Percentiles rank a stretch among this genome's conserved stretches.
Conservation (phyloP, 441 rosid genomes). For the Corymbia calophylla region DNA sequence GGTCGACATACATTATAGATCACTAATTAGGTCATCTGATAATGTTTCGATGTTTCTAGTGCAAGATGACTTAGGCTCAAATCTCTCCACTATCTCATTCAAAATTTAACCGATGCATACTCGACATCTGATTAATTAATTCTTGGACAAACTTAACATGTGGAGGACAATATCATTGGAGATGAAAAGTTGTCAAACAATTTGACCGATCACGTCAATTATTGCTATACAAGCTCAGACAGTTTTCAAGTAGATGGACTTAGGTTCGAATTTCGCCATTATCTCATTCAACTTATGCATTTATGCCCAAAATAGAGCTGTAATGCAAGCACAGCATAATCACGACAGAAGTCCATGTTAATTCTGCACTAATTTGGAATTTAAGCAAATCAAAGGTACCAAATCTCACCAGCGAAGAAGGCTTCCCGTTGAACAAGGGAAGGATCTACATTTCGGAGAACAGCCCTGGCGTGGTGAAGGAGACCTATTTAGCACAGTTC, state of each 20-base stretch:
- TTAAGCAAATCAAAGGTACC: neutral
- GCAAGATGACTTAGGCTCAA: neutral
- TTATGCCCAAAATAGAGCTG: neutral
- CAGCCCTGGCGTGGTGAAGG: conserved; percentile 16
- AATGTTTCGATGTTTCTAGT: neutral
- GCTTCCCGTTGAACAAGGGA: conserved; percentile 11
- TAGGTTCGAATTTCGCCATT: neutral
- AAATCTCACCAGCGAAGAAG: neutral
- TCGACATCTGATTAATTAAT: neutral
- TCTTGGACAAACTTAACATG: neutral
- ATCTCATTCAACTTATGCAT: neutral
- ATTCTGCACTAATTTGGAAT: neutral
- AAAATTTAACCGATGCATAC: neutral
- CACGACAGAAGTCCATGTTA: neutral
- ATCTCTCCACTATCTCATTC: neutral
- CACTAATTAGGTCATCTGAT: neutral
- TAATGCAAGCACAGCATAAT: neutral
- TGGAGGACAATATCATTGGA: neutral
- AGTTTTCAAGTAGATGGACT: neutral
- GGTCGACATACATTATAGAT: neutral
- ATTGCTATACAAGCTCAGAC: neutral
- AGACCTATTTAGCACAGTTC: conserved; percentile 25
- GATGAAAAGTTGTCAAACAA: neutral
- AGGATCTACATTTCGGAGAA: conserved; percentile 24
- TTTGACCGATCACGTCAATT: neutral